These are phyloP conservation scores for Colletotrichum euphorbiae DNA, from an alignment of 2,329 filamentous ascomycete species.

Conservation along the genomic window DNA sequence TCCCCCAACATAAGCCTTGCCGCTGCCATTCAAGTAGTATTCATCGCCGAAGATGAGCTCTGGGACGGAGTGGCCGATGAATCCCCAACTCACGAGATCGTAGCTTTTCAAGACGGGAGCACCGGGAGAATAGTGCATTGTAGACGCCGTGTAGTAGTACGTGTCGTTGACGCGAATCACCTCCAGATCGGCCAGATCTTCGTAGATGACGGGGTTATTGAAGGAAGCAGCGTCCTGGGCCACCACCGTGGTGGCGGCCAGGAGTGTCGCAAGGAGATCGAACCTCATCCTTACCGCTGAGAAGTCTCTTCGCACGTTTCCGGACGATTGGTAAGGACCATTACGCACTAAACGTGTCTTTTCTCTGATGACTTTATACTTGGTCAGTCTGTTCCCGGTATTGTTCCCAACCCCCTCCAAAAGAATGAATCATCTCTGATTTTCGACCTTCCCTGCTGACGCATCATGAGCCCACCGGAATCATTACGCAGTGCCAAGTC, in stretches of 20 bases:
- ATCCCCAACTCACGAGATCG: constrained; percentile 60
- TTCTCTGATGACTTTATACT: background rate
- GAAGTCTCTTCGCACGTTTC: no score
- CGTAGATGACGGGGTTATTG: constrained; percentile 61
- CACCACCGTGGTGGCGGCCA: background rate
- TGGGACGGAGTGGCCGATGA: constrained; percentile 51
- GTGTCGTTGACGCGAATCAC: constrained; percentile 52
- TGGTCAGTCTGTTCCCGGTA: background rate
- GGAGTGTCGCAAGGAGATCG: background rate
- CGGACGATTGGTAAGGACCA: no score
- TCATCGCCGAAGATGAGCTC: constrained; percentile 54
- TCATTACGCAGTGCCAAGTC: constrained; percentile 12
- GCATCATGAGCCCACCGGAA: background rate
- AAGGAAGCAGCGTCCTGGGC: constrained; percentile 43
- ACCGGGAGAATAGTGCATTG: constrained; percentile 62
- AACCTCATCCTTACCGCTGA: constrained; percentile 16
- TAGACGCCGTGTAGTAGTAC: constrained; percentile 64
- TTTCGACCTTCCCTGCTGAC: background rate
- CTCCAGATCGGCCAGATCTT: constrained; percentile 63
- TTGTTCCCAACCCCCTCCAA: no score
- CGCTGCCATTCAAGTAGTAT: constrained; percentile 57
- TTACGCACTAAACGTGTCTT: no score
- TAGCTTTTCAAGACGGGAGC: constrained; percentile 62
- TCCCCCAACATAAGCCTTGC: constrained; percentile 61
- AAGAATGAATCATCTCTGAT: background rate